Evolutionary conservation across 208 protist species (phyloP).

Genomic region (Naegleria fowleri): DNA sequence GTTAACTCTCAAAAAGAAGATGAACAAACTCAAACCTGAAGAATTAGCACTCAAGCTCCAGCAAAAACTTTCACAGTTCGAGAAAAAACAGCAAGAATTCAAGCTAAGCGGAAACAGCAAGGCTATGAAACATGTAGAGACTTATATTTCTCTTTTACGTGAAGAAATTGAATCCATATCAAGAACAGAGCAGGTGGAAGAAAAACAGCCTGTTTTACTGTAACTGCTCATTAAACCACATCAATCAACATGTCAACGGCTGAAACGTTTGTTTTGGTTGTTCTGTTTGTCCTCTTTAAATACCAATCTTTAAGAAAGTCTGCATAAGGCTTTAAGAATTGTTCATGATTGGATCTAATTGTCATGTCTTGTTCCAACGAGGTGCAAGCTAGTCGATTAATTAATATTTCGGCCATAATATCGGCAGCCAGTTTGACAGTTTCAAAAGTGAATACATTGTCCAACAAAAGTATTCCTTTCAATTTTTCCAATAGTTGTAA

Average conservation of each 20-base stretch:
- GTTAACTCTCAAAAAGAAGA: not conserved
- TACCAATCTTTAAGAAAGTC: not conserved
- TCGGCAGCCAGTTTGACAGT: not conserved
- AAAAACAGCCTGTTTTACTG: not conserved
- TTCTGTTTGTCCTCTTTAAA: not conserved
- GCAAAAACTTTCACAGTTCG: not conserved
- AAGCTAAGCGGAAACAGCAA: not conserved
- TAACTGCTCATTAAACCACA: not conserved
- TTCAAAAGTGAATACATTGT: not conserved
- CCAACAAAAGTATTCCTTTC: not conserved
- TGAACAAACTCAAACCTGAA: not conserved
- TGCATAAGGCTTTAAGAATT: not conserved
- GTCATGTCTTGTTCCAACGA: not conserved
- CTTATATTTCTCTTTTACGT: not conserved
- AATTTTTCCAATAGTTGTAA: not conserved
- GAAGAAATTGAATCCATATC: not conserved
- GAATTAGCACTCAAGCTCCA: not conserved
- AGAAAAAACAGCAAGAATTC: not conserved
- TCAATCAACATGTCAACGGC: not conserved
- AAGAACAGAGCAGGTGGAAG: not conserved
- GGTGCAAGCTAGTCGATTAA: not conserved
- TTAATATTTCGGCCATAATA: not conserved
- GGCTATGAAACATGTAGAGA: not conserved
- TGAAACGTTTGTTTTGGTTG: not conserved
- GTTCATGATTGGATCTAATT: not conserved